Conservation (phyloP, 2,329 filamentous ascomycete genomes). For the Alternaria ventricosa region DNA sequence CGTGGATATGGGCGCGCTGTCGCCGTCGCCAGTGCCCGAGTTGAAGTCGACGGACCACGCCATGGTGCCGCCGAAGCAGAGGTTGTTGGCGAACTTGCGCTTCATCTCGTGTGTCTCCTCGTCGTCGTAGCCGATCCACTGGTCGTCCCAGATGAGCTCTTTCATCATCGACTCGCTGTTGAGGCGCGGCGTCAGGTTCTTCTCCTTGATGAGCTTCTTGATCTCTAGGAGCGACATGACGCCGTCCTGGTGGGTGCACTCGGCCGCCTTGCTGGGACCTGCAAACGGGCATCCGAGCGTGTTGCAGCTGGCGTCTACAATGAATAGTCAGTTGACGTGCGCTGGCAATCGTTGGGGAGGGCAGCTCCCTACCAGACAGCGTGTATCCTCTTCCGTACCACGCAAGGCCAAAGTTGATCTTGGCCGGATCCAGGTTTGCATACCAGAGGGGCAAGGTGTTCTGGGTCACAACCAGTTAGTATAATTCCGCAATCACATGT, state of each 20-base stretch:
- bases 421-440: slow-evolving; percentile 48
- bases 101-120: slow-evolving; percentile 50
- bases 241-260: slow-evolving; percentile 37
- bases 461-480: not conserved
- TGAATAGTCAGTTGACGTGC: too few species aligned
- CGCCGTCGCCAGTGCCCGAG: not conserved
- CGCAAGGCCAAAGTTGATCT: slow-evolving; percentile 54
- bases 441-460: slow-evolving; percentile 50
- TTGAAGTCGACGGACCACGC: slow-evolving; percentile 27
- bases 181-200: slow-evolving; percentile 21
- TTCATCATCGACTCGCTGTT: slow-evolving; percentile 40
- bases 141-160: slow-evolving; percentile 38
- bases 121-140: slow-evolving; percentile 53
- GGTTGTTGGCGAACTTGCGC: slow-evolving; percentile 51
- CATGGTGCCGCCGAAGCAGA: slow-evolving; percentile 32
- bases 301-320: slow-evolving; percentile 17
- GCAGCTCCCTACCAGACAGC: not conserved
- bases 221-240: slow-evolving; percentile 47
- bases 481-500: not conserved
- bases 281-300: slow-evolving; percentile 46
- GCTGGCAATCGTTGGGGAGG: too few species aligned
- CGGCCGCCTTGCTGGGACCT: slow-evolving; percentile 12
- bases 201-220: slow-evolving; percentile 29
- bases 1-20: not conserved
- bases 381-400: slow-evolving; percentile 54